phyloP scores from a whole-genome alignment of 805 yeast genomes.

The Candida michaelii region DNA sequence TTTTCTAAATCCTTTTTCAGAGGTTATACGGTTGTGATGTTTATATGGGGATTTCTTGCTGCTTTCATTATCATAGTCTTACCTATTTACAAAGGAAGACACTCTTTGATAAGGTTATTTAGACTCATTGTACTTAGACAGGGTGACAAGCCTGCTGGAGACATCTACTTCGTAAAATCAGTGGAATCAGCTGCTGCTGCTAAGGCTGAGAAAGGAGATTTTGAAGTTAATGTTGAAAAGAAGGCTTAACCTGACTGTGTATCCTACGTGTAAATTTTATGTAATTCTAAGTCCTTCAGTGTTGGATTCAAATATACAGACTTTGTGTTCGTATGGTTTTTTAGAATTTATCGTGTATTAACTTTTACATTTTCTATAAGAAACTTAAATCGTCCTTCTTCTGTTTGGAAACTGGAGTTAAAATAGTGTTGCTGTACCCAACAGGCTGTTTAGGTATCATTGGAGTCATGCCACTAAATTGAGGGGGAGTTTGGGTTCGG shows the following conservation, averaged over 20 bases:
- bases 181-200: constrained; percentile 5
- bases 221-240: neutral
- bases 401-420: constrained; percentile 10
- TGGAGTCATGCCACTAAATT: constrained; percentile 5
- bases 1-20: constrained; percentile 24
- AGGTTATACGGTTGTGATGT: constrained; percentile 26
- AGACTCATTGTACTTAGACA: constrained; percentile 7
- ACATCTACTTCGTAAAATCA: constrained; percentile 12
- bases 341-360: neutral
- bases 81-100: constrained; percentile 71
- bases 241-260: neutral
- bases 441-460: constrained; percentile 12
- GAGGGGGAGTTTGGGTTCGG: neutral
- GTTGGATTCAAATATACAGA: no score
- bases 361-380: constrained; percentile 1
- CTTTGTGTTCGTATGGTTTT: no score
- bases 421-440: constrained; percentile 11
- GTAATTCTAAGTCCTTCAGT: neutral
- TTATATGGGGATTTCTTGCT: constrained; percentile 26
- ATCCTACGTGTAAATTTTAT: neutral
- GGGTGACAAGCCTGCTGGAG: constrained; percentile 13
- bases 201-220: neutral
- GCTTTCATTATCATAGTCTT: constrained; percentile 34
- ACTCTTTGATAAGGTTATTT: constrained; percentile 39
- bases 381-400: constrained; percentile 5